phyloP scores from a whole-genome alignment of 768 basidiomycete genomes.

The Pholiota microspora region DNA sequence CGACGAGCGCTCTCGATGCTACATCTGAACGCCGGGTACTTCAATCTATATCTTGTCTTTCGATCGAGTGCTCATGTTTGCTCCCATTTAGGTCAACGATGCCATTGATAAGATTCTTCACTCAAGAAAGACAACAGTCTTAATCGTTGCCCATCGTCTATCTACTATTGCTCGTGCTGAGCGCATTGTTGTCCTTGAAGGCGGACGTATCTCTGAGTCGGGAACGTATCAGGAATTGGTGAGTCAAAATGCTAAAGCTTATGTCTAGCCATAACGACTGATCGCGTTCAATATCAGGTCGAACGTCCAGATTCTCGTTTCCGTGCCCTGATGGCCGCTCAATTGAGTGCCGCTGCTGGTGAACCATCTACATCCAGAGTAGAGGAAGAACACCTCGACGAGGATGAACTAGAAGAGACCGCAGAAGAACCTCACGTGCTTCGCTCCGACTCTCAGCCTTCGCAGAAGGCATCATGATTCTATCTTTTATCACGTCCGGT shows the following conservation, averaged over 20 bases:
- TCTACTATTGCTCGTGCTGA: constrained; percentile 91
- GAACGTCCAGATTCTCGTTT: constrained; percentile 73
- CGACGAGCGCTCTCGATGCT: constrained; percentile 86
- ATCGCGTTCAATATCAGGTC: constrained; percentile 43
- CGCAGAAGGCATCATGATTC: neutral
- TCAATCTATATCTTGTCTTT: neutral
- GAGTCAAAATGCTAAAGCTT: no score
- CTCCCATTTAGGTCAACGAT: constrained; percentile 64
- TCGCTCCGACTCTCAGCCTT: neutral
- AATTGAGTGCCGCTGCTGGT: constrained; percentile 55
- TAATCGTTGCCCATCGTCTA: constrained; percentile 87
- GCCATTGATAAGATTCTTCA: constrained; percentile 87
- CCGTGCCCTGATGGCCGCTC: constrained; percentile 86
- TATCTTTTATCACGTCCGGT: constrained; percentile 2
- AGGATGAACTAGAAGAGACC: constrained; percentile 11
- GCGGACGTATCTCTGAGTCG: constrained; percentile 77
- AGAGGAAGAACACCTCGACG: constrained; percentile 11
- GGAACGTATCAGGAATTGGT: constrained; percentile 82
- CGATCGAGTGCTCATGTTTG: neutral
- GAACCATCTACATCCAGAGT: constrained; percentile 19
- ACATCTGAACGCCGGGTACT: constrained; percentile 79
- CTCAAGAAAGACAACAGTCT: constrained; percentile 77
- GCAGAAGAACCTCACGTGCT: neutral
- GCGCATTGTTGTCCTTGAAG: constrained; percentile 87
- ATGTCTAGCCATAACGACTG: no score